Evolutionary conservation across 202 grass and related monocot genomes (phyloP), one percentile per base, ranked within the genome.

Genomic region (Musa balbisiana): DNA sequence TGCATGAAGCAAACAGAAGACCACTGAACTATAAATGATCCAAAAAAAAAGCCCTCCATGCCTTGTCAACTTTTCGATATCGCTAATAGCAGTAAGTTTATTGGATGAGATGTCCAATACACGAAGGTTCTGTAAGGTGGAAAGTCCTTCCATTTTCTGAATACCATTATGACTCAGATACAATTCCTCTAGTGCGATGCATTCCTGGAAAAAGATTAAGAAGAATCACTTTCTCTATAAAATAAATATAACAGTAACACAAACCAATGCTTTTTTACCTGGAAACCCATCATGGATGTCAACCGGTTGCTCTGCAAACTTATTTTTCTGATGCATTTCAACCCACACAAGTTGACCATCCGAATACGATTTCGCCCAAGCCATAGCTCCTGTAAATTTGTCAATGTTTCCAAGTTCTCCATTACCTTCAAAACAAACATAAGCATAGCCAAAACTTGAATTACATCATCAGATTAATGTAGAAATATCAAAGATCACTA

Each of bases 81-180:
- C 82, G 74, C 80, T 59, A 10, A 99, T 85, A 65, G 77, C 43
- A 2, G 71, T 90, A 79, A 99, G 71, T 84, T 99, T 99, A 76
- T 99, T 99, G 59, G 89, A 92, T 71, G 91, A 92, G 88, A 99
- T 80, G 85, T 99, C 91, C 77, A 99, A 83, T 65, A 99, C 73
- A 50, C 72, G 85, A 81, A 99, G 91, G 67, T 94, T 99, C 52
- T 90, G 81, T 70, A 99, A 83, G 56, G 83, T 92, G 69, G 91
- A 90, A 19, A 99, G 80, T 12, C 87, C 89, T 87, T 99, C 91
- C 89, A 99, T 92, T 68, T 88, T 99, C 86, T 94, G 87, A 53
- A 99, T 99, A 69, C 95, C 91, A 82, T 92, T 99, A 74, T 99
- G 95, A 71, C 95, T 94, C 55, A 99, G 80, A 71, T 99, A 99